A percentile compares a stretch with the other conserved stretches of the same genome.
phyloP scores from a whole-genome alignment of 352 stramenopile genomes.

The Pythium sp. region DNA sequence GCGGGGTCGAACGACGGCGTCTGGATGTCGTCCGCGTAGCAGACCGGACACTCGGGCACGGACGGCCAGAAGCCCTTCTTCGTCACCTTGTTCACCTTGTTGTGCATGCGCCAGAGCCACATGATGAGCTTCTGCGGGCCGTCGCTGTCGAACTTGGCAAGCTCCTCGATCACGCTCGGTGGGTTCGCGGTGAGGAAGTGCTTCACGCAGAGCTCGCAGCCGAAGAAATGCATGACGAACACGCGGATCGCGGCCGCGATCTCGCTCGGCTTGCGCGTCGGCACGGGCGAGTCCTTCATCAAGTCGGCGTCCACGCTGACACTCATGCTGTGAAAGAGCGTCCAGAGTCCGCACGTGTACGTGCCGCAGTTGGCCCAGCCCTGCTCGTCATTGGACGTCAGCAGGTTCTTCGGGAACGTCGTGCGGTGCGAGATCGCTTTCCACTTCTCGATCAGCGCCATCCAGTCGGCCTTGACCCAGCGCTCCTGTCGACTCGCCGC shows the following conservation, averaged over 20 bases:
- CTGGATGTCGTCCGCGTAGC: slow-evolving; percentile 53
- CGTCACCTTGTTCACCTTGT: slow-evolving; percentile 76
- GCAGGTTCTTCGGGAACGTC: slow-evolving; percentile 64
- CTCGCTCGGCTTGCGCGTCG: slow-evolving; percentile 51
- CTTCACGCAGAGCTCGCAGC: slow-evolving; percentile 68
- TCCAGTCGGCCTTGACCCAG: slow-evolving; percentile 64
- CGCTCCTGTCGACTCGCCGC: slow-evolving; percentile 34
- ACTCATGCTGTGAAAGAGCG: slow-evolving; percentile 77
- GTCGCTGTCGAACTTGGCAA: slow-evolving; percentile 35
- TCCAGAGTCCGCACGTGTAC: slow-evolving; percentile 83
- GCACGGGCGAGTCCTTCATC: slow-evolving; percentile 15
- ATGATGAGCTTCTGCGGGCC: slow-evolving; percentile 45
- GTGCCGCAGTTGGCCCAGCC: slow-evolving; percentile 59
- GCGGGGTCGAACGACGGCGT: slow-evolving; percentile 45
- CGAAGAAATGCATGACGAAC: slow-evolving; percentile 82
- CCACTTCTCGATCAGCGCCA: slow-evolving; percentile 59
- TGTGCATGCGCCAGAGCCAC: slow-evolving; percentile 86
- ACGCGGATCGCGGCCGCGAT: slow-evolving; percentile 60
- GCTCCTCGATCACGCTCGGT: slow-evolving; percentile 39
- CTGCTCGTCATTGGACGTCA: slow-evolving; percentile 48
- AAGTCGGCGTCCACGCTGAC: slow-evolving; percentile 31
- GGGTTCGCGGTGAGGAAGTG: slow-evolving; percentile 77
- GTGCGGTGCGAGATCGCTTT: slow-evolving; percentile 35
- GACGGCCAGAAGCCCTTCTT: slow-evolving; percentile 69
- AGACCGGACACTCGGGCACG: slow-evolving; percentile 45